A percentile compares a stretch with the other conserved stretches of the same genome.
These are phyloP conservation scores for Davidsoniella australis DNA, from an alignment of 2,329 filamentous ascomycete genomes.

Conservation along the genomic window DNA sequence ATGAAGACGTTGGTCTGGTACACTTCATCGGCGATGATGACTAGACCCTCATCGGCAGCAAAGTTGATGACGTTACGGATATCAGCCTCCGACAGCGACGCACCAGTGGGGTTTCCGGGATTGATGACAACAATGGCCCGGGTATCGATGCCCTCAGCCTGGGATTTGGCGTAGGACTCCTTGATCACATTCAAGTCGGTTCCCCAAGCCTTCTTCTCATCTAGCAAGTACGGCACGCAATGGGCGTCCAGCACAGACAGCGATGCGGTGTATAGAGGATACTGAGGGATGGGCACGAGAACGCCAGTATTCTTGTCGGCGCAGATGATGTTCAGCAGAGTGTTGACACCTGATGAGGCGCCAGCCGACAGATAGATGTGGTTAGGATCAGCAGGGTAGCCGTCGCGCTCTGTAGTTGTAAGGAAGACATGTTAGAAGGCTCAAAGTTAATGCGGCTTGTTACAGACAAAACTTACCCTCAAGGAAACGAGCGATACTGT, in stretches of 20 bases:
- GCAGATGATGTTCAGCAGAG: conserved; percentile 79
- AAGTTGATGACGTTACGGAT: conserved; percentile 76
- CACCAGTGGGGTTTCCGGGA: conserved; percentile 92
- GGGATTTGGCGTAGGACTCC: conserved; percentile 55
- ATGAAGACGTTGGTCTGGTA: conserved; percentile 98
- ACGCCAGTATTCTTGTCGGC: conserved; percentile 60
- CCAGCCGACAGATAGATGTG: conserved; percentile 84
- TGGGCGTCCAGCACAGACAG: conserved; percentile 69
- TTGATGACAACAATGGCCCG: conserved; percentile 95
- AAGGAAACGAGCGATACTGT: conserved; percentile 85
- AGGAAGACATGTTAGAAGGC: conserved; percentile 1
- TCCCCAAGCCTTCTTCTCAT: conserved; percentile 74
- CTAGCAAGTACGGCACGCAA: conserved; percentile 84
- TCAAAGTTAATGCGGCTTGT: not conserved
- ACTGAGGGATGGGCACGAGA: conserved; percentile 90
- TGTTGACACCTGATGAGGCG: conserved; percentile 88
- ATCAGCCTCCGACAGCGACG: conserved; percentile 61
- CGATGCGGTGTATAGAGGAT: conserved; percentile 92
- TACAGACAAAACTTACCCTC: conserved; percentile 41
- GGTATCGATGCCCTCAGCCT: conserved; percentile 63
- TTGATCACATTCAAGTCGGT: conserved; percentile 71
- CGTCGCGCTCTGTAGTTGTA: conserved; percentile 50
- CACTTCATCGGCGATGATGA: conserved; percentile 89
- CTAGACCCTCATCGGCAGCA: conserved; percentile 67
- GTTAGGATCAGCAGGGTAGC: conserved; percentile 62